phyloP scores from a whole-genome alignment of 805 yeast genomes.

The Ogataea degrootiae region DNA sequence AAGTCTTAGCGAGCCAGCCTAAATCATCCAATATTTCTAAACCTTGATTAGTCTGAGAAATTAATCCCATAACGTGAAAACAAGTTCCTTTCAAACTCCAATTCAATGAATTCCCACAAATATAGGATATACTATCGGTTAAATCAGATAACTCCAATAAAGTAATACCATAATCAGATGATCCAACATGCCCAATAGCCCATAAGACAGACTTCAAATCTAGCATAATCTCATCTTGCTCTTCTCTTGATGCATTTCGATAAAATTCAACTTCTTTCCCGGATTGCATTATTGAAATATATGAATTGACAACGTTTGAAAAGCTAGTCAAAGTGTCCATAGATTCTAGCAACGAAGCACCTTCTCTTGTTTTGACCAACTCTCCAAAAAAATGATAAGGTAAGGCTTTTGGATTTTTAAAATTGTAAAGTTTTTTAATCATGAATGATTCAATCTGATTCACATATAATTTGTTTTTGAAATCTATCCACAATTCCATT shows the following conservation, averaged over 20 bases:
- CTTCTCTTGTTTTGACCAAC: slow-evolving; percentile 76
- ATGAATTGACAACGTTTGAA: slow-evolving; percentile 13
- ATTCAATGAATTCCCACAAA: slow-evolving; percentile 42
- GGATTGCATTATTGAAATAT: slow-evolving; percentile 11
- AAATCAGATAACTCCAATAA: slow-evolving; percentile 45
- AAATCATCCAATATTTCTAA: slow-evolving; percentile 78
- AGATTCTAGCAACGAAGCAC: slow-evolving; percentile 52
- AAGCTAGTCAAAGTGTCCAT: slow-evolving; percentile 24
- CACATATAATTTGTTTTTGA: slow-evolving; percentile 43
- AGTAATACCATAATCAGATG: slow-evolving; percentile 63
- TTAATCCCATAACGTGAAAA: slow-evolving; percentile 69
- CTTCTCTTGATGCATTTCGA: slow-evolving; percentile 12
- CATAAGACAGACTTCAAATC: slow-evolving; percentile 73
- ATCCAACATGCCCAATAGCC: slow-evolving; percentile 83
- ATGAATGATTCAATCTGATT: slow-evolving; percentile 41
- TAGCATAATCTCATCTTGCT: slow-evolving; percentile 33
- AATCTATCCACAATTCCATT: slow-evolving; percentile 61
- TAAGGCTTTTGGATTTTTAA: slow-evolving; percentile 13
- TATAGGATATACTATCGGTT: slow-evolving; percentile 47
- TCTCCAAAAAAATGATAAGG: slow-evolving; percentile 78
- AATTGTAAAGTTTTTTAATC: slow-evolving; percentile 15
- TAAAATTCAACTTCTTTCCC: slow-evolving; percentile 19
- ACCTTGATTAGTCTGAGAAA: slow-evolving; percentile 72
- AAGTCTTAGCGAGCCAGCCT: slow-evolving; percentile 60
- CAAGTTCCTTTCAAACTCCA: slow-evolving; percentile 73